phyloP scores from a whole-genome alignment of 169 alveolate species.

The Babesia bovis region DNA sequence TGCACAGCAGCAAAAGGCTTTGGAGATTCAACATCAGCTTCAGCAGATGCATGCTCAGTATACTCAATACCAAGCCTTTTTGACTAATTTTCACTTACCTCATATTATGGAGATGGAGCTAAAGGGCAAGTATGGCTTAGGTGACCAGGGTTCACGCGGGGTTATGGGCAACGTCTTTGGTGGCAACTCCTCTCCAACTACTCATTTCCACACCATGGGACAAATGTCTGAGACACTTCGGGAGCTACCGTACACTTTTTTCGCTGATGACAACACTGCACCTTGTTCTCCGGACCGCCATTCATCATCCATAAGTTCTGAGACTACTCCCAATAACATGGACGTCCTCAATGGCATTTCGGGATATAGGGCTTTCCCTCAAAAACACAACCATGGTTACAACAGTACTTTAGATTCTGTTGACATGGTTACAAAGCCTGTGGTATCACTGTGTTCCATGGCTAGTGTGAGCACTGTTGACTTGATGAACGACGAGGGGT shows the following conservation, averaged over 20 bases:
- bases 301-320: slow-evolving; percentile 8
- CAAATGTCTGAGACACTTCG: neutral
- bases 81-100: neutral
- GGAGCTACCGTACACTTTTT: neutral
- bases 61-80: slow-evolving; percentile 1
- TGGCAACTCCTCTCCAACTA: neutral
- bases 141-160: neutral
- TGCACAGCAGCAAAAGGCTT: neutral
- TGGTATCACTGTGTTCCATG: slow-evolving; percentile 5
- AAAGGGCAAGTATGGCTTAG: neutral
- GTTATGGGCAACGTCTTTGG: neutral
- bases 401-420: neutral
- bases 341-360: neutral
- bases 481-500: slow-evolving; percentile 5
- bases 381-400: neutral
- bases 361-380: neutral
- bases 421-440: neutral
- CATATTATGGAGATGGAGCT: neutral
- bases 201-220: no score
- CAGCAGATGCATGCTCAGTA: slow-evolving; percentile 14
- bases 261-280: slow-evolving; percentile 6
- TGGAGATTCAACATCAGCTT: neutral
- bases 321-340: slow-evolving; percentile 15
- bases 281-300: slow-evolving; percentile 6
- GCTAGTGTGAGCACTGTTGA: slow-evolving; percentile 34